Evolutionary conservation across 768 basidiomycete species (phyloP), one percentile per base, ranked within the genome.

Genomic region (Tylopilus rubrobrunneus): DNA sequence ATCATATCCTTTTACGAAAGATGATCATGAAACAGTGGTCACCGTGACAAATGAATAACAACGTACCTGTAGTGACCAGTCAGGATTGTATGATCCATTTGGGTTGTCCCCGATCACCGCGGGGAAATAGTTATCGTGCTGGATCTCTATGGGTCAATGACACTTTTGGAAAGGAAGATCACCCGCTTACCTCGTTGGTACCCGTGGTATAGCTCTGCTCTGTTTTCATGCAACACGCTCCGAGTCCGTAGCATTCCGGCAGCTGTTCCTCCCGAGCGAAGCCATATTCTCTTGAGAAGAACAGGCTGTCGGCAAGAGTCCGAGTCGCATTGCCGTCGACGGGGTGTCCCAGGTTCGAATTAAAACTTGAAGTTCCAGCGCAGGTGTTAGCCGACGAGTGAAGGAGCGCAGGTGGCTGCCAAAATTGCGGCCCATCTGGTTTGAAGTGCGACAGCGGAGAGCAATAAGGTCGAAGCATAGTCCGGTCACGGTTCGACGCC

Each of bases 51-150:
- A 28, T 39, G 15, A 23, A 31, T 31, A 19, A 8, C 7, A 4
- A 34, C 46, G 21, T 47, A 58, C 56, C 23, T 11, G 19, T 17
- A 21, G 29, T 8, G 40, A n/a, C 51, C 48, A 59, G 8, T 37
- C 33, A n/a, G 21, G 43, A 39, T 29, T 34, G 25, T 25, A 59
- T 33, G n/a, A n/a, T n/a, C 14, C 28, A 12, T n/a, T 14, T 14
- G 5, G 8, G 21, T 34, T 15, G 3, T 47, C 23, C 1, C 23
- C 17, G 23, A 29, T 21, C n/a, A 2, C 21, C 3, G 5, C 27
- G 27, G 31, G 0, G 5, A 25, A 25, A 25, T 25, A 5, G 25
- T 25, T 25, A 25, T 5, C 5, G 5, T 25, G 25, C 25, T 25
- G 5, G 25, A 25, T 2, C 25, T 5, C 25, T 25, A 5, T 5